phyloP scores from a whole-genome alignment of 1,139 yeast genomes.

The Oligophagozyma castellii region DNA sequence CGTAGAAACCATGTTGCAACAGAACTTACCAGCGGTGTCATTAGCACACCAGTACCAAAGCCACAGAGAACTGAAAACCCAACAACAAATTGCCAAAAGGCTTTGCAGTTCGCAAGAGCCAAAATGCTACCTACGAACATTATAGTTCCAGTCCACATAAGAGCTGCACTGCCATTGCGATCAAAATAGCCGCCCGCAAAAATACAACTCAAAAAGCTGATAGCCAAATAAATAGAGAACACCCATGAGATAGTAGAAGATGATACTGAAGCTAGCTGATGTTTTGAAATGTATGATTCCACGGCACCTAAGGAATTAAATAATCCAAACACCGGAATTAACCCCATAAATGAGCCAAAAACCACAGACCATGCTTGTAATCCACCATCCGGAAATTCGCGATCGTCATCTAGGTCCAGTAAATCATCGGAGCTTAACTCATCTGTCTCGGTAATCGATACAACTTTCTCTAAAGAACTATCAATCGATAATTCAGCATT shows the following conservation, averaged over 20 bases:
- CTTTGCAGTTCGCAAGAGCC: conserved; percentile 36
- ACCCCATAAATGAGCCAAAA: conserved; percentile 51
- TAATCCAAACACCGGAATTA: conserved; percentile 50
- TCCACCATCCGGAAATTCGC: conserved; percentile 23
- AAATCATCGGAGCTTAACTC: too few species aligned
- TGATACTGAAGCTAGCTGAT: conserved; percentile 37
- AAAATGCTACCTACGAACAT: conserved; percentile 36
- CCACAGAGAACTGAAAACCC: conserved; percentile 41
- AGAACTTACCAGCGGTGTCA: conserved; percentile 43
- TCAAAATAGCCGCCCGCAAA: conserved; percentile 45
- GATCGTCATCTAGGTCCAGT: conserved; percentile 7
- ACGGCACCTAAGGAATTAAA: conserved; percentile 59
- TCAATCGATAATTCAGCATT: conserved; percentile 1
- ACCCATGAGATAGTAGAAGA: conserved; percentile 56
- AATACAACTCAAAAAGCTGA: conserved; percentile 45
- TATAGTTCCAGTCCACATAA: conserved; percentile 33
- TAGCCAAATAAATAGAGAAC: conserved; percentile 47
- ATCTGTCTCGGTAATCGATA: conserved; percentile 1
- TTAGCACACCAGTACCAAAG: conserved; percentile 40
- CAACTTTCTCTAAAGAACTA: neutral
- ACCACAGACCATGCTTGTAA: conserved; percentile 36
- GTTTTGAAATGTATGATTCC: conserved; percentile 46
- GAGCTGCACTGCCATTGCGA: conserved; percentile 32
- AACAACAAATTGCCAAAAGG: conserved; percentile 41
- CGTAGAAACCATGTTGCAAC: conserved; percentile 46